These are phyloP conservation scores for Jackrogersella multiformis DNA, from an alignment of 495 filamentous ascomycete species.

Conservation along the genomic window DNA sequence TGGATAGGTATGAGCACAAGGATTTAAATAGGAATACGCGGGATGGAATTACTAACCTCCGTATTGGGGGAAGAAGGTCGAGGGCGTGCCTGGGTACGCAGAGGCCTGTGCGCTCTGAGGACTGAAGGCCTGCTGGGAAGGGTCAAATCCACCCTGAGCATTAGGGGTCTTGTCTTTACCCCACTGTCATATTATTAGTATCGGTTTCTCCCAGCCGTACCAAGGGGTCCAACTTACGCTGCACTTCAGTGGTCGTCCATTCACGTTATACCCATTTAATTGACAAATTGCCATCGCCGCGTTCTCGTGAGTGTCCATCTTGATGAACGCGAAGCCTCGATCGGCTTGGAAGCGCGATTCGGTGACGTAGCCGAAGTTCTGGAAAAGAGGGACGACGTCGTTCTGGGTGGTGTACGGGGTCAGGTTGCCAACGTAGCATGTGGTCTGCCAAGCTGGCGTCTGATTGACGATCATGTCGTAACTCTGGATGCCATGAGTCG, in stretches of 20 bases:
- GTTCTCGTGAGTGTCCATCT: conserved; percentile 99
- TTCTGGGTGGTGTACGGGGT: conserved; percentile 98
- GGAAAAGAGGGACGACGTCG: conserved; percentile 94
- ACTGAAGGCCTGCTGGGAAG: conserved; percentile 77
- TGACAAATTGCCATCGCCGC: conserved; percentile 99
- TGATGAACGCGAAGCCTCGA: conserved; percentile 97
- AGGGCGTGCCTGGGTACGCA: conserved; percentile 75
- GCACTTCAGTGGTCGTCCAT: conserved; percentile 97
- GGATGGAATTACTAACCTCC: conserved; percentile 70
- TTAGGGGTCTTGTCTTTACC: conserved; percentile 97
- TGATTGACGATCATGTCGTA: conserved; percentile 98
- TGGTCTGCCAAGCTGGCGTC: conserved; percentile 99
- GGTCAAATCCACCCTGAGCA: conserved; percentile 78
- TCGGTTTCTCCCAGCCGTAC: not conserved
- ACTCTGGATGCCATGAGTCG: conserved; percentile 94
- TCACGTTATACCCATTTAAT: conserved; percentile 95
- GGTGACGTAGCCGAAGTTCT: conserved; percentile 96
- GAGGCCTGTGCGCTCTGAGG: conserved; percentile 66
- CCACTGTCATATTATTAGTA: conserved; percentile 69
- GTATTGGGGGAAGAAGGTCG: conserved; percentile 94
- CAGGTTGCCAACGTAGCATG: conserved; percentile 96
- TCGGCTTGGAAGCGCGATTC: conserved; percentile 98
- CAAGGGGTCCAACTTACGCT: conserved; percentile 72
- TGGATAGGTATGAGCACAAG: conserved; percentile 42
- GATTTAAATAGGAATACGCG: conserved; percentile 36